Evolutionary conservation across 2,329 filamentous ascomycete species (phyloP), one percentile per base, ranked within the genome.

Genomic region (Microsporum canis): DNA sequence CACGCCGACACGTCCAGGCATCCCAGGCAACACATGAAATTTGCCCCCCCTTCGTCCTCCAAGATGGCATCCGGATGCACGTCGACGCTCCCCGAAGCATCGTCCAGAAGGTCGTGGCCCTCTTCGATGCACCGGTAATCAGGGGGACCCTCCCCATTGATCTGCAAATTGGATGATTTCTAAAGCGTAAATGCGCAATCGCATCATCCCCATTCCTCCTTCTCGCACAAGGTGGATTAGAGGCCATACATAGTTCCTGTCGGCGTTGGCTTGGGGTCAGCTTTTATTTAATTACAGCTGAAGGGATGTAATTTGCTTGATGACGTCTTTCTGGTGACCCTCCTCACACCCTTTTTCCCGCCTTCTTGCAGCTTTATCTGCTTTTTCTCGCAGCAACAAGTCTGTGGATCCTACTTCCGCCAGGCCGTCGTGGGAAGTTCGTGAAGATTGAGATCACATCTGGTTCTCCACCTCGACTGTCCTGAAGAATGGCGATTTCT

Each of bases 11-110:
- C 33, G 49, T 31, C 27, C 31, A 23, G 33, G 49, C 49, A 34
- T 53, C 27, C 49, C 10, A 43, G 39, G 39, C 12, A 27, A 8
- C 12, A 53, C 49, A 34, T 53, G 49, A 53, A 53, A 27, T 8
- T n/a, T 27, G 27, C 49, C 49, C 17, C 17, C 17, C 17, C 17
- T 23, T 23, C 17, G 17, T 23, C 17, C 17, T 23, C 57, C 57
- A n/a, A 58, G 41, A 47, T 53, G 49, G 49, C 49, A 53, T 23
- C 49, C 57, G 57, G 57, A 58, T 58, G 57, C 39, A 58, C 6
- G 17, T 47, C 36, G 38, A 31, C 41, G 14, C 29, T 47, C 57
- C 57, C 57, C 57, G 57, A 58, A 5, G 57, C 57, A 41, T 34
- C 29, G n/a, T 41, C 14, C 23, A 47, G 14, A 31, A 58, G 57